Conservation (phyloP, 129 eudicot species). For the Kitagawia praeruptora region DNA sequence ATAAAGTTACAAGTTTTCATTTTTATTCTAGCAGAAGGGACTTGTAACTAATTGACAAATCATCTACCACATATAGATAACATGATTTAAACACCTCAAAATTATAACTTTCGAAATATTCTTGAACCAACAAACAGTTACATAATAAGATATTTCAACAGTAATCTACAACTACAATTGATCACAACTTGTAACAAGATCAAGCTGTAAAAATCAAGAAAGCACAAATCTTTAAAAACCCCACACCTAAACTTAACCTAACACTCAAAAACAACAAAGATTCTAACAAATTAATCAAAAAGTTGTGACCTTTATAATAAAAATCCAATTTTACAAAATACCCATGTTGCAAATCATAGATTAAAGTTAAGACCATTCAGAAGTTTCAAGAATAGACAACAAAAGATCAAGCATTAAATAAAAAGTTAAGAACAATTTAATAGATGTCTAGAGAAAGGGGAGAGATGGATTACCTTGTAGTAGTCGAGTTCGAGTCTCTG, state of each 20-base stretch:
- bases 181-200: background rate
- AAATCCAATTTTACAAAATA: background rate
- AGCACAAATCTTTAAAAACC: background rate
- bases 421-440: background rate
- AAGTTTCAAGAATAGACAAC: constrained; percentile 2
- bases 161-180: background rate
- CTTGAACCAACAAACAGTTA: background rate
- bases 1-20: background rate
- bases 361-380: background rate
- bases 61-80: background rate
- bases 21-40: background rate
- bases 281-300: background rate
- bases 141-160: background rate
- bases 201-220: background rate
- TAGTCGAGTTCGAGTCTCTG: background rate
- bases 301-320: background rate
- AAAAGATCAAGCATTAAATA: background rate
- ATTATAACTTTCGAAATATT: background rate
- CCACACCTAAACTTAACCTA: background rate
- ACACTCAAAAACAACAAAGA: background rate
- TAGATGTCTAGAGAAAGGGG: background rate
- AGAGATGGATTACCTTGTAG: background rate
- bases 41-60: background rate
- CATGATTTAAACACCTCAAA: background rate
- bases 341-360: background rate